Percentiles rank a stretch among this genome's conserved stretches.
phyloP scores from a whole-genome alignment of 179 eudicot genomes.

The Heliamphora pulchella region DNA sequence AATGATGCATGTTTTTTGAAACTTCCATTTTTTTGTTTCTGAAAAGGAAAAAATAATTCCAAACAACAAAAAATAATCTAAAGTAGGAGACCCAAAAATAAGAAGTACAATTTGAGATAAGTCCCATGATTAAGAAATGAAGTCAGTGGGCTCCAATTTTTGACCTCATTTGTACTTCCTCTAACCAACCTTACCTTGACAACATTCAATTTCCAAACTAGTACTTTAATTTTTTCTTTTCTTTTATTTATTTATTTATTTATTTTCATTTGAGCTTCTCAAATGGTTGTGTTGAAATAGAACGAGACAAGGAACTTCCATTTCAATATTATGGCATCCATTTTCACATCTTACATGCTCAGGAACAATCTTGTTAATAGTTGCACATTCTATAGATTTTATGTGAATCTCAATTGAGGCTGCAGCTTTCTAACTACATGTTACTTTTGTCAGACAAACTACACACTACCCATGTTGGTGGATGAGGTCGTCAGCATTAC shows the following conservation, averaged over 20 bases:
- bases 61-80: background rate
- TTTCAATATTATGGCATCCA: background rate
- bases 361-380: background rate
- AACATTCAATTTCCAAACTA: background rate
- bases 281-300: conserved; percentile 6
- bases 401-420: background rate
- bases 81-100: background rate
- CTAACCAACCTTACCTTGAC: background rate
- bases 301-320: background rate
- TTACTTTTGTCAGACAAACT: conserved; percentile 27
- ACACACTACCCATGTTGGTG: conserved; percentile 22
- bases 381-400: background rate
- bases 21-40: too few relatives aligned
- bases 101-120: background rate
- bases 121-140: background rate
- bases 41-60: too few relatives aligned
- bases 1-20: too few relatives aligned
- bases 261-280: background rate
- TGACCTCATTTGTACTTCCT: background rate
- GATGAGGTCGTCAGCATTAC: conserved; percentile 37
- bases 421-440: conserved; percentile 7
- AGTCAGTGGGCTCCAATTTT: background rate
- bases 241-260: too few relatives aligned
- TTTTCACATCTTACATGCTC: background rate
- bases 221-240: background rate